Percentiles rank a stretch among this genome's conserved stretches.
Evolutionary conservation across 495 filamentous ascomycete species (phyloP).

Genomic region (Penicillium dipodomyicola): DNA sequence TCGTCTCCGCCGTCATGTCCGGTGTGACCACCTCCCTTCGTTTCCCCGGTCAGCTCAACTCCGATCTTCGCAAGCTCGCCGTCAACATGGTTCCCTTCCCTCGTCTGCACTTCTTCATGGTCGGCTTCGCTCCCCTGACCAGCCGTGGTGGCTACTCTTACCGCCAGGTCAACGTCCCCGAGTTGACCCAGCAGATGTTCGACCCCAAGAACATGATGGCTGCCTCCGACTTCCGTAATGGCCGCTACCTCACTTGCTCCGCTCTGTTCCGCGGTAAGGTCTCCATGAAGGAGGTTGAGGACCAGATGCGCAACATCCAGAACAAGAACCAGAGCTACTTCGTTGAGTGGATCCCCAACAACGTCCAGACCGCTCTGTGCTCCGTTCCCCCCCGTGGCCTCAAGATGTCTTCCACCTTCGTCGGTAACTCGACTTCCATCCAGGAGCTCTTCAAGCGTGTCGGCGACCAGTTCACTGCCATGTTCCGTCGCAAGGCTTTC

Average conservation of each 20-base stretch:
- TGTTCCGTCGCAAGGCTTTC: constrained; percentile 99
- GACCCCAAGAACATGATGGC: constrained; percentile 99
- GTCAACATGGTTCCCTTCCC: constrained; percentile 99
- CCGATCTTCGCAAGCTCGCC: constrained; percentile 97
- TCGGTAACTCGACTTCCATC: constrained; percentile 99
- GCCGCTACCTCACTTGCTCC: constrained; percentile 98
- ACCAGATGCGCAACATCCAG: constrained; percentile 99
- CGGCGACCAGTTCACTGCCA: constrained; percentile 98
- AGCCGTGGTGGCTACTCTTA: constrained; percentile 92
- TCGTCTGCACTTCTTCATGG: constrained; percentile 99
- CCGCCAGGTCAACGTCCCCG: constrained; percentile 95
- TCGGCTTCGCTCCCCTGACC: constrained; percentile 98
- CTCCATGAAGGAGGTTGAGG: constrained; percentile 99
- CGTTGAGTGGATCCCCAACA: constrained; percentile 99
- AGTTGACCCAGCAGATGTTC: constrained; percentile 99
- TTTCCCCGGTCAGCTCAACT: constrained; percentile 99
- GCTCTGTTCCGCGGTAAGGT: constrained; percentile 99
- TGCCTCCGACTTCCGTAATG: constrained; percentile 98
- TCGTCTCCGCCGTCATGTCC: constrained; percentile 99
- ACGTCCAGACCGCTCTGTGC: constrained; percentile 99
- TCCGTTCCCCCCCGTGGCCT: constrained; percentile 97
- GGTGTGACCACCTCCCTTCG: constrained; percentile 97
- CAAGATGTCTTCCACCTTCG: constrained; percentile 99
- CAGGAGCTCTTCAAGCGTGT: constrained; percentile 99
- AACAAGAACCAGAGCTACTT: constrained; percentile 99